Conservation (phyloP, 1,139 yeast genomes). For the Maudiozyma humilis region DNA sequence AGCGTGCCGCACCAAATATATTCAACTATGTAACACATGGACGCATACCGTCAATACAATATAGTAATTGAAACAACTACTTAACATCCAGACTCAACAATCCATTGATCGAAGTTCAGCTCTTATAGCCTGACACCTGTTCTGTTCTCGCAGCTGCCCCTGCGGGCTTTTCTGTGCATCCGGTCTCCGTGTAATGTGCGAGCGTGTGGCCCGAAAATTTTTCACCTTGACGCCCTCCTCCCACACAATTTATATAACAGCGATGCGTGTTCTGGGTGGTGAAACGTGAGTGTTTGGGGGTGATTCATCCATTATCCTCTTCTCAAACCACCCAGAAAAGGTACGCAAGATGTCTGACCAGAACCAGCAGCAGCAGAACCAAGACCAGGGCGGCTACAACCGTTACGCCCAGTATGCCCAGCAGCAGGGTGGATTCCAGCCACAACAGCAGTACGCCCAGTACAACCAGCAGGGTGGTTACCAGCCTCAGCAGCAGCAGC, state of each 20-base stretch:
- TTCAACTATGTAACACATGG: no score
- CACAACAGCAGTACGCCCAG: conserved; percentile 16
- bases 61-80: not conserved
- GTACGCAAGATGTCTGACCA: conserved; percentile 24
- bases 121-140: no score
- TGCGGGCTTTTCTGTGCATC: no score
- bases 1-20: not conserved
- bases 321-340: not conserved
- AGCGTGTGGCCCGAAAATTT: no score
- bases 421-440: conserved; percentile 18
- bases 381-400: conserved; percentile 25
- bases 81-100: not conserved
- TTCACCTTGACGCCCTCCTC: no score
- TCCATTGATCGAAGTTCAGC: no score
- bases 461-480: conserved; percentile 17
- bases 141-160: no score
- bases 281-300: no score
- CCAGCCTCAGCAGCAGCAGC: conserved; percentile 8
- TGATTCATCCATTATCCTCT: no score
- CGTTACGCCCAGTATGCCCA: conserved; percentile 33
- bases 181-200: no score
- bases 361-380: conserved; percentile 13
- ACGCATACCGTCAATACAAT: not conserved
- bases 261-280: no score
- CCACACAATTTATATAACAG: no score